Base-by-base conservation (phyloP, 768 basidiomycete species). In the Ramaria sp. region DNA sequence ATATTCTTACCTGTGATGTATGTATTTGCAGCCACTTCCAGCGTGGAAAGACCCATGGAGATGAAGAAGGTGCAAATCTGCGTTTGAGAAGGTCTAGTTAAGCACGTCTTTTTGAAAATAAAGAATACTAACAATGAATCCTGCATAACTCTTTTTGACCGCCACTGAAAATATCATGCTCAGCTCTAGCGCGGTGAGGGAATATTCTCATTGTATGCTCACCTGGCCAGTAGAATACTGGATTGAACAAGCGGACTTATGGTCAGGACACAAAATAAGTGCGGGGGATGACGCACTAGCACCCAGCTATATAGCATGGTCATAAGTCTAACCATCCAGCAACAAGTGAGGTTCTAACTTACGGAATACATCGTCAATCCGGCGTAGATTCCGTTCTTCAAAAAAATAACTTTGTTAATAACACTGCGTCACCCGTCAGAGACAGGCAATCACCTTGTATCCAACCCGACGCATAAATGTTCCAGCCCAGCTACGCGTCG, bases 21-120 rank as follows among this genome's bases (percentile, higher is more conserved):
- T n/a, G 84, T 84, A 67, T 88, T 88, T 41, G 85, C 86, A 0
- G 85, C 80, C 16, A 85, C 83, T 66, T 84, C 82, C 42, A 85
- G 70, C 28, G 78, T 76, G 9, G 78, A 72, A 6, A 88, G 73
- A 38, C 87, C 87, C 53, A 55, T 55, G 16, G 53, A 55, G 20
- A 55, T 55, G n/a, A 55, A 55, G 53, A 55, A 55, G 22, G 53
- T 55, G 24, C 53, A 55, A 34, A 55, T 41, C 53, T 55, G 32
- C 27, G 18, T n/a, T n/a, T n/a, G n/a, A n/a, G n/a, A n/a, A n/a
- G n/a, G n/a, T n/a, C n/a, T n/a, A n/a, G n/a, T n/a, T n/a, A n/a
- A n/a, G n/a, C n/a, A n/a, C 28, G n/a, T 6, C 13, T 24, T 28
- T 15, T 18, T 9, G 48, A 24, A 37, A 25, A 16, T 13, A 28